phyloP scores from a whole-genome alignment of 1,139 yeast genomes.

The Saccharomyces pastorianus region DNA sequence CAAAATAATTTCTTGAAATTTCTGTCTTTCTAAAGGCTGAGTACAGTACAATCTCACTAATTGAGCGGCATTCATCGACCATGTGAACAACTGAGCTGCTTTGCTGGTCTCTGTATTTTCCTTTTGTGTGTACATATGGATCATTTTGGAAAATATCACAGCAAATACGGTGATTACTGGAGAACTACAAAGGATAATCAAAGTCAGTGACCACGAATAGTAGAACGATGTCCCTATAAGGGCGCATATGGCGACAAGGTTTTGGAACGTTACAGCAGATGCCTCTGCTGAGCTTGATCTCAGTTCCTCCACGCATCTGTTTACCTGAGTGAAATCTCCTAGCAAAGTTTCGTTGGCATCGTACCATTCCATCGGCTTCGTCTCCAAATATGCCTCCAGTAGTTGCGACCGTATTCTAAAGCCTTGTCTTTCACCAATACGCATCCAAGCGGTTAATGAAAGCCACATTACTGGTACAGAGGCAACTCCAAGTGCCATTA shows the following conservation, averaged over 20 bases:
- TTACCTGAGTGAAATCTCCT: slow-evolving; percentile 59
- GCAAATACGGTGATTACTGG: slow-evolving; percentile 59
- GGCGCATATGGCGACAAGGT: slow-evolving; percentile 45
- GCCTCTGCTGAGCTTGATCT: slow-evolving; percentile 65
- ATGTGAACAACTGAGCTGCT: slow-evolving; percentile 57
- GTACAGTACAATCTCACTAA: slow-evolving; percentile 60
- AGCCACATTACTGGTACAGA: slow-evolving; percentile 47
- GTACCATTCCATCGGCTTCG: slow-evolving; percentile 46
- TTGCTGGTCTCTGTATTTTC: slow-evolving; percentile 52
- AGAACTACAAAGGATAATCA: slow-evolving; percentile 60
- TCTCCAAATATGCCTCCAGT: slow-evolving; percentile 33
- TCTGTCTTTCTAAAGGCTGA: slow-evolving; percentile 42
- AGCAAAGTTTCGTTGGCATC: slow-evolving; percentile 47
- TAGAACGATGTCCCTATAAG: slow-evolving; percentile 60
- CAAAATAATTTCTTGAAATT: slow-evolving; percentile 37
- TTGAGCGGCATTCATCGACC: slow-evolving; percentile 56
- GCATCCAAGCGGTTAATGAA: slow-evolving; percentile 56
- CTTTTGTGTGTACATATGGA: slow-evolving; percentile 40
- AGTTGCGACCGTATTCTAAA: slow-evolving; percentile 44
- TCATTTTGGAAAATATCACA: slow-evolving; percentile 42
- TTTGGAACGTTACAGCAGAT: slow-evolving; percentile 48
- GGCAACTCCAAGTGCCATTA: slow-evolving; percentile 51
- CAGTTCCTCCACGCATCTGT: slow-evolving; percentile 72
- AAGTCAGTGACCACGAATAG: slow-evolving; percentile 77
- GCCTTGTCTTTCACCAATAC: slow-evolving; percentile 67